phyloP scores from a whole-genome alignment of 2,329 filamentous ascomycete species.

The Alternaria sp. region DNA sequence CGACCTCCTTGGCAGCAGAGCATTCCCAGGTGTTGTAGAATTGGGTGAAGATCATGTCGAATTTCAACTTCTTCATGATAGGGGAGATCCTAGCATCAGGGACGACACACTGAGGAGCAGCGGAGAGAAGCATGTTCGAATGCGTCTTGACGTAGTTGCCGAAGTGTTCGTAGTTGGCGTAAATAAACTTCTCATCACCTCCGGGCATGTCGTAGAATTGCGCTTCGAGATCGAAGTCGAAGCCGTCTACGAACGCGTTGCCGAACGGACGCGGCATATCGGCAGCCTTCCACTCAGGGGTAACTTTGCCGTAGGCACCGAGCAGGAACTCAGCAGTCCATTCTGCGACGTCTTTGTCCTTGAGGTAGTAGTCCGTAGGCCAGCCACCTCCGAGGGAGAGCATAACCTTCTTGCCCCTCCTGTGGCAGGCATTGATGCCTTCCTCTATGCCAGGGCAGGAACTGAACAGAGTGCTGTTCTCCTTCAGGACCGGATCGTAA shows the following conservation, averaged over 20 bases:
- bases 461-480: constrained; percentile 2
- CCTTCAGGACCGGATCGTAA: constrained; percentile 41
- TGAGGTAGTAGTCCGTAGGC: constrained; percentile 52
- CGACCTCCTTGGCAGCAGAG: constrained; percentile 54
- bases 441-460: constrained; percentile 41
- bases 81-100: constrained; percentile 56
- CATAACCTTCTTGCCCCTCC: constrained; percentile 46
- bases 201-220: constrained; percentile 27
- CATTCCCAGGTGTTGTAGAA: constrained; percentile 63
- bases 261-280: constrained; percentile 55
- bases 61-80: constrained; percentile 53
- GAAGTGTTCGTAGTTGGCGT: constrained; percentile 56
- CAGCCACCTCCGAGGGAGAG: constrained; percentile 57
- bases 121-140: constrained; percentile 57
- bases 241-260: constrained; percentile 56
- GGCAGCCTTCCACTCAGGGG: constrained; percentile 34
- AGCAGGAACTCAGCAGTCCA: constrained; percentile 59
- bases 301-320: constrained; percentile 57
- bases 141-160: constrained; percentile 55
- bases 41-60: constrained; percentile 63
- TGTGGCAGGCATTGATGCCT: constrained; percentile 41
- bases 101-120: constrained; percentile 59
- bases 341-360: constrained; percentile 48
- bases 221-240: constrained; percentile 58
- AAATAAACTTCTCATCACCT: constrained; percentile 18